Conservation (phyloP, 176 grass and related monocot genomes). For the Eragrostis curvula region DNA sequence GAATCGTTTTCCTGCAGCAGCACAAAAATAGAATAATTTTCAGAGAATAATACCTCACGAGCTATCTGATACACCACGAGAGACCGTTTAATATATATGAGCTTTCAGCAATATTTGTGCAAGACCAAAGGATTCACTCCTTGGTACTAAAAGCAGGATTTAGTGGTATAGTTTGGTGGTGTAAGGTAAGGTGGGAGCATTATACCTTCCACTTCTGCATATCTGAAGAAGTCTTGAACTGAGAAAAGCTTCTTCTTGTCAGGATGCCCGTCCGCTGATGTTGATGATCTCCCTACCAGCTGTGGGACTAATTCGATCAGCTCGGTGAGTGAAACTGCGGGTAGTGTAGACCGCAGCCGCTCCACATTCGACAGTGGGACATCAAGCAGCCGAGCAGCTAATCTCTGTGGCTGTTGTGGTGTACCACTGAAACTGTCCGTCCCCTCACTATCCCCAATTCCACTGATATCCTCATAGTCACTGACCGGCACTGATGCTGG, state of each 20-base stretch:
- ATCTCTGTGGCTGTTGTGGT: slow-evolving; percentile 47
- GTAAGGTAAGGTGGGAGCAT: not conserved
- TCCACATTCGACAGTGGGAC: slow-evolving; percentile 91
- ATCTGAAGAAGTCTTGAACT: slow-evolving; percentile 93
- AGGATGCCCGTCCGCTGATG: slow-evolving; percentile 59
- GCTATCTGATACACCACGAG: not conserved
- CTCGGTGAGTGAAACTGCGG: slow-evolving; percentile 71
- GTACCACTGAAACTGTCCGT: slow-evolving; percentile 25
- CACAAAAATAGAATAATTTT: slow-evolving; percentile 17
- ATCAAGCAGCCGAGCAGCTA: slow-evolving; percentile 67
- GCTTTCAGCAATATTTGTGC: too few species aligned
- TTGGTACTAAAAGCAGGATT: not conserved
- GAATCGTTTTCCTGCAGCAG: slow-evolving; percentile 83
- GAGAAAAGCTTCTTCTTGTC: slow-evolving; percentile 99
- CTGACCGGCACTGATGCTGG: slow-evolving; percentile 23
- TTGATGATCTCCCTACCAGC: slow-evolving; percentile 59
- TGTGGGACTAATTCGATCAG: slow-evolving; percentile 80
- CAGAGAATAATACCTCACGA: slow-evolving; percentile 9
- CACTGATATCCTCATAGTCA: slow-evolving; percentile 19
- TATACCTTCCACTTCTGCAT: slow-evolving; percentile 85
- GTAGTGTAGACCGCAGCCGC: slow-evolving; percentile 75
- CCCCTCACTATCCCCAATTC: slow-evolving; percentile 47
- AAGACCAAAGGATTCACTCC: too few species aligned
- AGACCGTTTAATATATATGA: too few species aligned
- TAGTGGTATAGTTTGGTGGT: not conserved